A percentile compares a stretch with the other conserved stretches of the same genome.
Evolutionary conservation across 495 filamentous ascomycete species (phyloP).

Genomic region (Penicillium daleae): DNA sequence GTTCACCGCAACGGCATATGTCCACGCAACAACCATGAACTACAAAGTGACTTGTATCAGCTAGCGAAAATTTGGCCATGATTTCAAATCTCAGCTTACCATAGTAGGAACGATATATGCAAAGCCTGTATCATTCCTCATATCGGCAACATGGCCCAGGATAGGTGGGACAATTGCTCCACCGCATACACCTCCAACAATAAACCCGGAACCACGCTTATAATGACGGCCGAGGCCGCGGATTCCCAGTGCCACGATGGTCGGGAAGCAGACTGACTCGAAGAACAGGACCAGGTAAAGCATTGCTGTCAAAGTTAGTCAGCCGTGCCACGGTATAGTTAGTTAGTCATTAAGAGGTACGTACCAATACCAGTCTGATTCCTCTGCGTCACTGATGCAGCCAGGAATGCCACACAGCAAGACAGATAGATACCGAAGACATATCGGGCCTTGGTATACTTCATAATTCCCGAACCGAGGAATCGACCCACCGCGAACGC

Average conservation of each 20-base stretch:
- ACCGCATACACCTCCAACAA: conserved; percentile 61
- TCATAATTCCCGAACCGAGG: conserved; percentile 53
- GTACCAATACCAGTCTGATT: conserved; percentile 51
- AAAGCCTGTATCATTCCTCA: conserved; percentile 49
- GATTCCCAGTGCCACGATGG: conserved; percentile 64
- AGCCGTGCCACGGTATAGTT: neutral
- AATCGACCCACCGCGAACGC: conserved; percentile 62
- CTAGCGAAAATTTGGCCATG: neutral
- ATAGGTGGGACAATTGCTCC: conserved; percentile 58
- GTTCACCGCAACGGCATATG: conserved; percentile 65
- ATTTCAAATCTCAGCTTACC: conserved; percentile 34
- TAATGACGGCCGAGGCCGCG: conserved; percentile 62
- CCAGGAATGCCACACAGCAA: conserved; percentile 45
- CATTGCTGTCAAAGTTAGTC: conserved; percentile 35
- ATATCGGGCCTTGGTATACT: conserved; percentile 53
- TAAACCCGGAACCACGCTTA: conserved; percentile 59
- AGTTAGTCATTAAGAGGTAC: neutral
- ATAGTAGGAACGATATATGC: conserved; percentile 62
- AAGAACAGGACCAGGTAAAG: conserved; percentile 63
- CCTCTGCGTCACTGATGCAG: conserved; percentile 36
- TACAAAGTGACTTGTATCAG: conserved; percentile 6
- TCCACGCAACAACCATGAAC: conserved; percentile 59
- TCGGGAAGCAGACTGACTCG: conserved; percentile 65
- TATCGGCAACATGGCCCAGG: conserved; percentile 53
- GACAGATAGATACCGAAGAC: conserved; percentile 52